Conservation (phyloP, 2,329 filamentous ascomycete genomes). For the Penicillium sp. region DNA sequence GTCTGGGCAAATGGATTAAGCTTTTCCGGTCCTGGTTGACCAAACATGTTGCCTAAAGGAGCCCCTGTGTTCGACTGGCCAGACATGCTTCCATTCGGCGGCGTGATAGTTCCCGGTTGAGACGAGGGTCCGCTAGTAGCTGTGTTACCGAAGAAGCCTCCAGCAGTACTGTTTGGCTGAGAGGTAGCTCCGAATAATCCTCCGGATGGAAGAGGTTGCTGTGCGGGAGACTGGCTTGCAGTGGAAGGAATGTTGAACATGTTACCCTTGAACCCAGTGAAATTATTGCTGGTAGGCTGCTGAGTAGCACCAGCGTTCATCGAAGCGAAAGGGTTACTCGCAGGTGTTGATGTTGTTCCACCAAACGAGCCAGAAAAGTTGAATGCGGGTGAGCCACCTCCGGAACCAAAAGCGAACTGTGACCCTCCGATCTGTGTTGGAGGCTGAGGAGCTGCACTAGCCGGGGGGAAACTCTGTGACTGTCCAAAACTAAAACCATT, state of each 20-base stretch:
- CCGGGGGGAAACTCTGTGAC: conserved; percentile 42
- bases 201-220: conserved; percentile 28
- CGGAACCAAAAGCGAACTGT: conserved; percentile 38
- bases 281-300: conserved; percentile 24
- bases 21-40: conserved; percentile 27
- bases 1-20: conserved; percentile 36
- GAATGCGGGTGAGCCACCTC: conserved; percentile 35
- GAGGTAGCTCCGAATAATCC: conserved; percentile 27
- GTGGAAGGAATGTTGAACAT: conserved; percentile 37
- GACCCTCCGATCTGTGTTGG: conserved; percentile 32
- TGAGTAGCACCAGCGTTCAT: conserved; percentile 30
- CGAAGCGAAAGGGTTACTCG: conserved; percentile 44
- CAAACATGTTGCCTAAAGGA: conserved; percentile 29
- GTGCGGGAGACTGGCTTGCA: conserved; percentile 26
- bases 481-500: conserved; percentile 43
- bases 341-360: conserved; percentile 22
- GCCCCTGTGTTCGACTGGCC: conserved; percentile 25
- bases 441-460: conserved; percentile 28
- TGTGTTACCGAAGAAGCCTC: conserved; percentile 25
- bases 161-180: conserved; percentile 21
- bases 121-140: conserved; percentile 19
- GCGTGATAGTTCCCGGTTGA: conserved; percentile 24
- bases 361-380: conserved; percentile 36
- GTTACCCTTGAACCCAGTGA: conserved; percentile 39
- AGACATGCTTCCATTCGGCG: conserved; percentile 29